A percentile compares a stretch with the other conserved stretches of the same genome.
These are phyloP conservation scores for Puccinia triticina DNA, from an alignment of 1,284 basidiomycete genomes.

Conservation along the genomic window DNA sequence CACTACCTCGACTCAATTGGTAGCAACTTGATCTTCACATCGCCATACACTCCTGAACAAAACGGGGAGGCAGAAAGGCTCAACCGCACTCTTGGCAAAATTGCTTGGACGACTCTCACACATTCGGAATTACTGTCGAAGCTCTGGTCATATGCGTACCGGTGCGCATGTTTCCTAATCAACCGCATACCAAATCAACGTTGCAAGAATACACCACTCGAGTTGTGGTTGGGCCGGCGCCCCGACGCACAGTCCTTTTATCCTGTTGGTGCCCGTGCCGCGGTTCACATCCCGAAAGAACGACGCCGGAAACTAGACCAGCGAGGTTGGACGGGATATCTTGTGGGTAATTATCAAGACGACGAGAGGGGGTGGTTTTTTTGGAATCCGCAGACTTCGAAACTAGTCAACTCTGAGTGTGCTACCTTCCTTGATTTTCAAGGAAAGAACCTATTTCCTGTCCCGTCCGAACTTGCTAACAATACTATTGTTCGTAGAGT, in stretches of 20 bases:
- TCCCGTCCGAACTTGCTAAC: too few species aligned
- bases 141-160: conserved; percentile 17
- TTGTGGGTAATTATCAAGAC: too few species aligned
- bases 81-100: conserved; percentile 13
- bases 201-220: not conserved
- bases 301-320: not conserved
- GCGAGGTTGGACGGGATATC: not conserved
- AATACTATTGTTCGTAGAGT: too few species aligned
- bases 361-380: too few species aligned
- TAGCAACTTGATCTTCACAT: not conserved
- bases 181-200: conserved; percentile 16
- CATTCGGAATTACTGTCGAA: not conserved
- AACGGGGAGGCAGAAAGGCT: conserved; percentile 23
- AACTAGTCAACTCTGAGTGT: too few species aligned
- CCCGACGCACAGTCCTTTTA: not conserved
- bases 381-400: too few species aligned
- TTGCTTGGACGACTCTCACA: not conserved
- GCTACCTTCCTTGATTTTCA: too few species aligned
- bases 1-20: not conserved
- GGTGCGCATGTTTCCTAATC: not conserved
- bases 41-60: conserved; percentile 11
- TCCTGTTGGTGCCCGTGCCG: not conserved
- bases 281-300: conserved; percentile 17
- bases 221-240: not conserved
- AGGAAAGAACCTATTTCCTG: too few species aligned